Evolutionary conservation across 2,329 filamentous ascomycete genomes (phyloP).

Genomic region (Fusarium coicis): DNA sequence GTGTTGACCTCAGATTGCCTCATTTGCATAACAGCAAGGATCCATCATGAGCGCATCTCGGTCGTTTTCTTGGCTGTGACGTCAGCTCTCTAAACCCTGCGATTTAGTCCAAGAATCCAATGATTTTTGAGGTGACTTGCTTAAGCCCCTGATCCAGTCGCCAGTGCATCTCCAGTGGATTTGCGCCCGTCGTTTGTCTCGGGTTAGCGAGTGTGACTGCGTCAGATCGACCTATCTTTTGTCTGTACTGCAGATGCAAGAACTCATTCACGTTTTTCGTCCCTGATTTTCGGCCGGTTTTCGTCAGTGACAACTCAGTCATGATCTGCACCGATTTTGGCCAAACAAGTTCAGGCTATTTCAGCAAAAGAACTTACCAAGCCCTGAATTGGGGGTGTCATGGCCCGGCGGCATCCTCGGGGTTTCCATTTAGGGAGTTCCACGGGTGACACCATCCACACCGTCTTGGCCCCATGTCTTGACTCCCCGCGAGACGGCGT

Average conservation of each 20-base stretch:
- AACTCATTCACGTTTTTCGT: background rate
- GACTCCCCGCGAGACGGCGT: conserved; percentile 30
- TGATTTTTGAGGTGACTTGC: conserved; percentile 7
- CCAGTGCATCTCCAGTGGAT: background rate
- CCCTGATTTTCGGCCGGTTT: background rate
- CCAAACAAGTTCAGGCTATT: conserved; percentile 3
- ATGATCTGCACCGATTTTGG: conserved; percentile 20
- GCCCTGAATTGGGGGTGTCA: conserved; percentile 2
- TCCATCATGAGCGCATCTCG: conserved; percentile 16
- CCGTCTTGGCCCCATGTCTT: conserved; percentile 13
- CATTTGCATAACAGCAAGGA: conserved; percentile 4
- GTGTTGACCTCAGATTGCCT: conserved; percentile 17
- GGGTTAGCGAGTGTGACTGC: conserved; percentile 18
- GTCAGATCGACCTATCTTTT: conserved; percentile 15
- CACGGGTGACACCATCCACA: conserved; percentile 35
- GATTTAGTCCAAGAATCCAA: background rate
- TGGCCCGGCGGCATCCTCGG: conserved; percentile 38
- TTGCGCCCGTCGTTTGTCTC: conserved; percentile 32
- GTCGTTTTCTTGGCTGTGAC: conserved; percentile 33
- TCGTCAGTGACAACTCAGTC: background rate
- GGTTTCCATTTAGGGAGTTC: conserved; percentile 40
- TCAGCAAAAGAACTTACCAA: background rate
- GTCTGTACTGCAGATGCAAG: background rate
- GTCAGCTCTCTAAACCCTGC: conserved; percentile 32
- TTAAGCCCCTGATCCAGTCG: background rate